A percentile compares a stretch with the other conserved stretches of the same genome.
phyloP scores from a whole-genome alignment of 495 filamentous ascomycete genomes.

The Penicillium maclennaniae region DNA sequence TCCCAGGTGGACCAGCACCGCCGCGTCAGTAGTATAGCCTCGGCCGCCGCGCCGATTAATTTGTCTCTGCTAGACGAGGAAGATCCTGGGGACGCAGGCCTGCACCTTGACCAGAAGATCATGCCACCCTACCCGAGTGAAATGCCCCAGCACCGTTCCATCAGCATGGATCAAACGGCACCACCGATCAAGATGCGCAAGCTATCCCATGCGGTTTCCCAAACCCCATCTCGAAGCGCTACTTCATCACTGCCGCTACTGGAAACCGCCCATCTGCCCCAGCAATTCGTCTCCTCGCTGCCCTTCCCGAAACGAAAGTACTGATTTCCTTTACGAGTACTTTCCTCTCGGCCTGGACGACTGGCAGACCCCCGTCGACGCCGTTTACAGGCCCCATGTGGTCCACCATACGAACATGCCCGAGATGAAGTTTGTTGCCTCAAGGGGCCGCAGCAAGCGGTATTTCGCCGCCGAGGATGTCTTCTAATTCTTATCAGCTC shows the following conservation, averaged over 20 bases:
- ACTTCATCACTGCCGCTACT: slow-evolving; percentile 34
- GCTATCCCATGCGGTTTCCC: slow-evolving; percentile 33
- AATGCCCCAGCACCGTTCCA: slow-evolving; percentile 19
- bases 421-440: slow-evolving; percentile 68
- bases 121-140: slow-evolving; percentile 27
- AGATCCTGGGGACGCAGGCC: slow-evolving; percentile 23
- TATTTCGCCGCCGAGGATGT: slow-evolving; percentile 73
- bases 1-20: slow-evolving; percentile 36
- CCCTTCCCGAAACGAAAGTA: slow-evolving; percentile 65
- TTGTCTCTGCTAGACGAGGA: slow-evolving; percentile 76
- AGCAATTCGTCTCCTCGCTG: slow-evolving; percentile 37
- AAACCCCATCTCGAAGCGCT: slow-evolving; percentile 29
- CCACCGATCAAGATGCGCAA: slow-evolving; percentile 46
- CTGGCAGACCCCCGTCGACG: slow-evolving; percentile 89
- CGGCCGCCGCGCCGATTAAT: slow-evolving; percentile 57
- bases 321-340: slow-evolving; percentile 84
- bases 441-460: slow-evolving; percentile 68
- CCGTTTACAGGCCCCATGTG: slow-evolving; percentile 87
- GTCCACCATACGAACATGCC: slow-evolving; percentile 84
- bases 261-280: slow-evolving; percentile 37
- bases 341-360: slow-evolving; percentile 86
- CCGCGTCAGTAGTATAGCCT: slow-evolving; percentile 14
- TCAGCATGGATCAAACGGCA: slow-evolving; percentile 24
- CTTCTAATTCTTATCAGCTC: slow-evolving; percentile 22
- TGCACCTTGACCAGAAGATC: slow-evolving; percentile 24